Evolutionary conservation across 108 stramenopile genomes (phyloP).

Genomic region (Nitzschia sp.): DNA sequence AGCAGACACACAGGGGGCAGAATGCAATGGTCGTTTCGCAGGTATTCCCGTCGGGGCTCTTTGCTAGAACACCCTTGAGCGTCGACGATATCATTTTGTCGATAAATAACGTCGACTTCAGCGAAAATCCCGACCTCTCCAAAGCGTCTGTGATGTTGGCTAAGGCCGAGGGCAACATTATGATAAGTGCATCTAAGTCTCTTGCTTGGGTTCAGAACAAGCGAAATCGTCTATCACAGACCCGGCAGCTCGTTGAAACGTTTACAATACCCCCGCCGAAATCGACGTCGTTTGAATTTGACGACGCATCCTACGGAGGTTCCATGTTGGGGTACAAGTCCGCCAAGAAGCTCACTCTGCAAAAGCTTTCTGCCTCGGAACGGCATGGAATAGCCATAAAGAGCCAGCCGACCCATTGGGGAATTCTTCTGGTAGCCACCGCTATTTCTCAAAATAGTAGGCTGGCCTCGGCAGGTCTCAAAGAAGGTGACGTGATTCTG

Average conservation of each 20-base stretch:
- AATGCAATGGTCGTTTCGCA: background rate
- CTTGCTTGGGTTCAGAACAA: background rate
- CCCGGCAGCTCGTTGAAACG: background rate
- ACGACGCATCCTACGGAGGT: slow-evolving; percentile 14
- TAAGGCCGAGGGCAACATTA: slow-evolving; percentile 4
- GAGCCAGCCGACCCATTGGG: background rate
- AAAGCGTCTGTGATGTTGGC: slow-evolving; percentile 8
- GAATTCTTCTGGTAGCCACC: slow-evolving; percentile 23
- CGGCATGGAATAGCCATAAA: background rate
- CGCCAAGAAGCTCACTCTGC: background rate
- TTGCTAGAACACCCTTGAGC: slow-evolving; percentile 18
- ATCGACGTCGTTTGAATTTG: background rate
- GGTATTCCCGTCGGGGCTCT: slow-evolving; percentile 16
- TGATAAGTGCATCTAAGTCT: background rate
- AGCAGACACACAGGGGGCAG: background rate
- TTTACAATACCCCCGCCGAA: background rate
- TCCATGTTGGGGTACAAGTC: background rate
- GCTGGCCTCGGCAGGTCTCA: slow-evolving; percentile 7
- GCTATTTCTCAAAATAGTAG: slow-evolving; percentile 9
- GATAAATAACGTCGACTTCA: slow-evolving; percentile 33
- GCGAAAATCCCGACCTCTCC: slow-evolving; percentile 8
- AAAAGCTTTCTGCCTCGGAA: background rate
- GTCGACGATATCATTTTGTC: slow-evolving; percentile 36
- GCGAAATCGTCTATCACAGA: background rate
- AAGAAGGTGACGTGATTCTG: slow-evolving; percentile 28